Base-by-base conservation (phyloP, 108 stramenopile genomes). In the Mediolabrus comicus region DNA sequence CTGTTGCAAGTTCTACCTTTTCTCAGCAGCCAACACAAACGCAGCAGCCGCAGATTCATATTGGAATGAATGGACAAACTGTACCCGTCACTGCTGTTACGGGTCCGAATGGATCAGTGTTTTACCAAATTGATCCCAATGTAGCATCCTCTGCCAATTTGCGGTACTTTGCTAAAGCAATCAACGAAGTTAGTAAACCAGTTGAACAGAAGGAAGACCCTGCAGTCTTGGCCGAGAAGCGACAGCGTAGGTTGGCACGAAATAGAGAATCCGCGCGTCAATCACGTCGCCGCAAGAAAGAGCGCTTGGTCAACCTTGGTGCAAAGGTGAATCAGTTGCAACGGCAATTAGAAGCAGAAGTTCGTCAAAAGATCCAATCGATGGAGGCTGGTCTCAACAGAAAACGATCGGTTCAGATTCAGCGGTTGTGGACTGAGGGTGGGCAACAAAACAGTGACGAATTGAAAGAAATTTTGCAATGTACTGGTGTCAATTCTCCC, bases 221-320 rank as follows among this genome's bases (percentile, higher is more conserved):
- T 5, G 62, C 71, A n/a, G 53, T 83, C 8, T 51, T 84, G 13
- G 70, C 79, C 16, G 94, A 95, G 61, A 91, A 89, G 67, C 87
- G 94, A 3, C 88, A 84, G 26, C 80, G 83, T 53, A 67, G 94
- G 35, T 65, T 95, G 54, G 92, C 92, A 53, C 77, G 94, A 13
- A 95, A 95, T 76, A 77, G 92, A 53, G 94, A 95, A 77, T 86
- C 84, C 22, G 94, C 94, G 12, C 82, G 94, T 12, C 89, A 90
- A 54, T 80, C 77, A 31, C 76, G 94, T 3, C 61, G 89, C 22
- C 72, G 92, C 22, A 95, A 95, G 63, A 95, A 95, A 65, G 89
- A 92, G 61, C 78, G 85, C 8, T 56, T 95, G 55, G 55, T 60
- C 9, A 77, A 72, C 29, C 67, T 92, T 36, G 82, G 74, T 34